Evolutionary conservation across 352 stramenopile species (phyloP).

Genomic region (Pythium plurisporium): DNA sequence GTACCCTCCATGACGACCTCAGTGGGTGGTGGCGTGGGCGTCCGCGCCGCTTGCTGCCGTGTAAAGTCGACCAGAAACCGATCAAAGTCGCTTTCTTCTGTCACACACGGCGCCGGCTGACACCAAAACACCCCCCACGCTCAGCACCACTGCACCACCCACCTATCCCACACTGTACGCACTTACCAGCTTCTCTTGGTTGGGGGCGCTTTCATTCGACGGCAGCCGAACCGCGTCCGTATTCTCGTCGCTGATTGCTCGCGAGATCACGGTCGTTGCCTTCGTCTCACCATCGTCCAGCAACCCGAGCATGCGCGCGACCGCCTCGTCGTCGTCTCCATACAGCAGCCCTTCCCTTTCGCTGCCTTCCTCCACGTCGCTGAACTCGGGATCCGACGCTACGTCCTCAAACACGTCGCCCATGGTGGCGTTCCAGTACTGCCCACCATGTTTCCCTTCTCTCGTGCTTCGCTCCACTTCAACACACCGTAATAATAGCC

Average conservation of each 20-base stretch:
- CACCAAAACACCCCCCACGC: too few species aligned
- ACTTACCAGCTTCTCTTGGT: too few species aligned
- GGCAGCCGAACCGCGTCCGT: not conserved
- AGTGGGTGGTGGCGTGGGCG: too few species aligned
- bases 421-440: not conserved
- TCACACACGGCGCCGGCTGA: too few species aligned
- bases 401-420: slow-evolving; percentile 51
- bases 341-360: slow-evolving; percentile 14
- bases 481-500: too few species aligned
- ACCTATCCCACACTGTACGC: too few species aligned
- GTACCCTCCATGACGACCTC: too few species aligned
- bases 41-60: not conserved
- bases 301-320: slow-evolving; percentile 39
- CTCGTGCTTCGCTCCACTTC: slow-evolving; percentile 4
- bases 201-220: too few species aligned
- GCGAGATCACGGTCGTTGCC: not conserved
- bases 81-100: slow-evolving; percentile 18
- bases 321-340: slow-evolving; percentile 39
- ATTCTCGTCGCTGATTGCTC: too few species aligned
- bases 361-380: slow-evolving; percentile 14
- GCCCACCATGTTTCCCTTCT: not conserved
- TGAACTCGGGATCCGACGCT: slow-evolving; percentile 37
- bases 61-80: slow-evolving; percentile 19
- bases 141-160: too few species aligned
- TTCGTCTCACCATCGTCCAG: slow-evolving; percentile 15